A percentile compares a stretch with the other conserved stretches of the same genome.
Conservation (phyloP, 768 basidiomycete species). For the Suillus ampliporus region DNA sequence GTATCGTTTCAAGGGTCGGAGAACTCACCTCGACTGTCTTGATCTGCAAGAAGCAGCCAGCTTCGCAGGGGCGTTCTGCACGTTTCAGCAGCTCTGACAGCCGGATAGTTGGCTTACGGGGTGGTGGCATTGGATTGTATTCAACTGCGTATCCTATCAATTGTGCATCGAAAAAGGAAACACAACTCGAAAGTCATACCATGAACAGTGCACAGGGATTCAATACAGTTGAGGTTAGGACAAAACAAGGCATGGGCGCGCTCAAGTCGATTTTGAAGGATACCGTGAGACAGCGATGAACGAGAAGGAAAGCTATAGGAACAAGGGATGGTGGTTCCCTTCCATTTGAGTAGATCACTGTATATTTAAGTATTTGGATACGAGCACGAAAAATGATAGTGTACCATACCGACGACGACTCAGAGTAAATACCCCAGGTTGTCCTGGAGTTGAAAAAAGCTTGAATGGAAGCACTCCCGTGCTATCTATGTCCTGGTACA, state of each 20-base stretch:
- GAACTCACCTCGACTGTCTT: constrained; percentile 20
- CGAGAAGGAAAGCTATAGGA: constrained; percentile 19
- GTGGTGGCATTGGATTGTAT: constrained; percentile 21
- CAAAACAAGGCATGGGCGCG: constrained; percentile 53
- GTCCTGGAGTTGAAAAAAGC: constrained; percentile 35
- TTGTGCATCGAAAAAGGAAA: constrained; percentile 20
- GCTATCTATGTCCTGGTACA: constrained; percentile 52
- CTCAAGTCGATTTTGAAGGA: constrained; percentile 37
- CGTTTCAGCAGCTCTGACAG: constrained; percentile 11
- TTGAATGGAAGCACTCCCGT: constrained; percentile 50
- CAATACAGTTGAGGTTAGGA: constrained; percentile 55
- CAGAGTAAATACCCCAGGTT: constrained; percentile 32
- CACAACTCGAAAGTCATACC: constrained; percentile 36
- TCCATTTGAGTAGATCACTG: constrained; percentile 41
- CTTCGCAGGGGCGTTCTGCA: constrained; percentile 29
- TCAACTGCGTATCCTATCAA: constrained; percentile 24
- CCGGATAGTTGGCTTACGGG: constrained; percentile 3
- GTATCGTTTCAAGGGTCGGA: background rate
- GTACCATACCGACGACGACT: constrained; percentile 30
- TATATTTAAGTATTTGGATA: constrained; percentile 13
- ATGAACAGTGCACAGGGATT: constrained; percentile 56
- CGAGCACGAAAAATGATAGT: constrained; percentile 35
- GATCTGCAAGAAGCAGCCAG: constrained; percentile 33
- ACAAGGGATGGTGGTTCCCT: constrained; percentile 29
- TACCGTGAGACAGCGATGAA: constrained; percentile 12